Conservation (phyloP, 257 asterid species). For the Solanum chaucha region DNA sequence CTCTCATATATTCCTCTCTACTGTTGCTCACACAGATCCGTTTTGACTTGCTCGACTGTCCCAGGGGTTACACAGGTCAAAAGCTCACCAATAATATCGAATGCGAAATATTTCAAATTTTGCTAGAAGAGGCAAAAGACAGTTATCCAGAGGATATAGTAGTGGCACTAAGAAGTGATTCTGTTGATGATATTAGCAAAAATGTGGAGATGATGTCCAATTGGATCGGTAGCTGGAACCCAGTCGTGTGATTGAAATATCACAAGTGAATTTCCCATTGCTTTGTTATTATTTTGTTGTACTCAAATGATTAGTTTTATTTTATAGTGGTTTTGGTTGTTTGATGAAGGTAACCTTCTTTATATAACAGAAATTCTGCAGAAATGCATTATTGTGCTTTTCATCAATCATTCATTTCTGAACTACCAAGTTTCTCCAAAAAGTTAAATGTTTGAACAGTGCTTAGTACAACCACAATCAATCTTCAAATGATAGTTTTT, state of each 20-base stretch:
- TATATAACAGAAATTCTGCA: too few species aligned
- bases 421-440: too few species aligned
- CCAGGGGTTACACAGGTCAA: conserved; percentile 74
- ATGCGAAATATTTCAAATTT: conserved; percentile 82
- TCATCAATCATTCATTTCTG: neutral
- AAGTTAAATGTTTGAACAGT: too few species aligned
- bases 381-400: neutral
- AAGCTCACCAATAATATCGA: conserved; percentile 81
- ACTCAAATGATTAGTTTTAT: neutral
- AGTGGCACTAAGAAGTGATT: conserved; percentile 53
- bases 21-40: neutral
- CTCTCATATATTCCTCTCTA: neutral
- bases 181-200: conserved; percentile 43
- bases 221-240: conserved; percentile 64
- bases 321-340: neutral
- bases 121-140: conserved; percentile 84
- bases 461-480: neutral
- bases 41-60: neutral
- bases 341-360: neutral
- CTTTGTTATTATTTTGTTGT: neutral
- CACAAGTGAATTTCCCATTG: neutral
- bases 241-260: conserved; percentile 11
- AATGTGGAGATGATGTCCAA: conserved; percentile 42
- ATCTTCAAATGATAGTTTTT: neutral
- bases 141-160: conserved; percentile 73